phyloP scores from a whole-genome alignment of 192 early-diverging fungal genomes.

The Backusella australiensis region DNA sequence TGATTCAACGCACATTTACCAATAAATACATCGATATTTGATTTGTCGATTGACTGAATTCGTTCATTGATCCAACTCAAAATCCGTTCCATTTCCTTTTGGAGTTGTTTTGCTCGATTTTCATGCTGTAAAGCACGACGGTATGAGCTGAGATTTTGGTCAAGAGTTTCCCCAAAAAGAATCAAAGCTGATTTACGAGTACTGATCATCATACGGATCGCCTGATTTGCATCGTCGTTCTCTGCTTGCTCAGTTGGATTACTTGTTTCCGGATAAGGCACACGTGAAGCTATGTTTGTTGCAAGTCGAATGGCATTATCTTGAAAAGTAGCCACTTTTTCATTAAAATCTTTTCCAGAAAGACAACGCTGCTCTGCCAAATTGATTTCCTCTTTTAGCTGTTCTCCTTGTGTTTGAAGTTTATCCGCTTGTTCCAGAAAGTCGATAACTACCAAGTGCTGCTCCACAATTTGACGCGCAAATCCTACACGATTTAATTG shows the following conservation, averaged over 20 bases:
- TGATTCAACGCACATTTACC: conserved; percentile 13
- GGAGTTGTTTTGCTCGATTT: conserved; percentile 9
- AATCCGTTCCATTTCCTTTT: conserved; percentile 17
- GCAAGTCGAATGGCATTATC: conserved; percentile 21
- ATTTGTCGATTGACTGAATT: background rate
- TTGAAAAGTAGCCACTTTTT: conserved; percentile 18
- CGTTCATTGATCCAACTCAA: conserved; percentile 19
- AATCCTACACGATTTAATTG: conserved; percentile 29
- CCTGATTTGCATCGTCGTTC: conserved; percentile 24
- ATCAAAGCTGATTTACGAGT: conserved; percentile 18
- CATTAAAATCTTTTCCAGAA: conserved; percentile 8
- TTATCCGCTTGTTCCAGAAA: conserved; percentile 24
- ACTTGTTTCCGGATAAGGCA: conserved; percentile 20
- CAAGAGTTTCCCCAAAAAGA: conserved; percentile 30
- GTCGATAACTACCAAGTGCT: conserved; percentile 34
- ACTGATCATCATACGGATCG: conserved; percentile 14
- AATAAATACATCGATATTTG: conserved; percentile 4
- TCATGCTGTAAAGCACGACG: conserved; percentile 28
- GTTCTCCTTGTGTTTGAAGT: conserved; percentile 21
- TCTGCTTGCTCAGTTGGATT: conserved; percentile 10
- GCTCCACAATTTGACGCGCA: conserved; percentile 34
- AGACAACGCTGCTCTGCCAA: conserved; percentile 10
- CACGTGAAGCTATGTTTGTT: conserved; percentile 19
- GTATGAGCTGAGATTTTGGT: conserved; percentile 22
- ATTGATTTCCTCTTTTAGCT: conserved; percentile 15